phyloP scores from a whole-genome alignment of 73 alveolate genomes.

The Blepharisma japonicum region DNA sequence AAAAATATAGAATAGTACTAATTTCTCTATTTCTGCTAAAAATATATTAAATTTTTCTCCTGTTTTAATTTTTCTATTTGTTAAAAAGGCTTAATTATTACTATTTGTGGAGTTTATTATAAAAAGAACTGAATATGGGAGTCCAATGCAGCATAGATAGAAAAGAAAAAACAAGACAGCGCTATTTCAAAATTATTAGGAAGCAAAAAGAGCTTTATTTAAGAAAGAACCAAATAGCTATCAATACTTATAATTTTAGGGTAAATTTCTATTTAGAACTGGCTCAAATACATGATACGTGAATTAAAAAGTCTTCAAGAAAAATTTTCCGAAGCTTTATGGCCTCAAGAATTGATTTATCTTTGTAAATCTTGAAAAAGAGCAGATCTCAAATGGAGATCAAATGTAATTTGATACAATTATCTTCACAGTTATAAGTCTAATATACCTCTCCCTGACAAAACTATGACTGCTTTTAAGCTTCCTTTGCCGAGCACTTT shows the following conservation, averaged over 20 bases:
- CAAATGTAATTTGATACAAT: slow-evolving; percentile 16
- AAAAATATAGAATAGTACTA: no score
- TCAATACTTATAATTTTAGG: neutral
- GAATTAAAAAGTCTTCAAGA: neutral
- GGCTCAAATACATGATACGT: neutral
- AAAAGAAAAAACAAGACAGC: neutral
- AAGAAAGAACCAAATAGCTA: neutral
- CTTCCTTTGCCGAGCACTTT: neutral
- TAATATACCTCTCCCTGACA: neutral
- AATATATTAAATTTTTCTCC: no score
- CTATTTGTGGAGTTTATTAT: slow-evolving; percentile 36
- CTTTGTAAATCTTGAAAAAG: neutral
- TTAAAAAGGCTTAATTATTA: no score
- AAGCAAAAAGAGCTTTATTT: neutral
- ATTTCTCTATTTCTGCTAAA: no score
- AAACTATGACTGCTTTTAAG: neutral
- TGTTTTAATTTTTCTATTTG: no score
- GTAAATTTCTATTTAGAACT: slow-evolving; percentile 15
- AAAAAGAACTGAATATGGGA: slow-evolving; percentile 46
- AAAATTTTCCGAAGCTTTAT: neutral
- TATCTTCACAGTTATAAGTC: slow-evolving; percentile 12
- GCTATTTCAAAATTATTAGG: slow-evolving; percentile 1
- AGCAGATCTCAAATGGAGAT: slow-evolving; percentile 22
- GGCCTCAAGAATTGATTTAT: neutral
- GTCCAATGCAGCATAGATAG: slow-evolving; percentile 44